Conservation (phyloP, 176 grass and related monocot genomes). For the Oryza longistaminata region DNA sequence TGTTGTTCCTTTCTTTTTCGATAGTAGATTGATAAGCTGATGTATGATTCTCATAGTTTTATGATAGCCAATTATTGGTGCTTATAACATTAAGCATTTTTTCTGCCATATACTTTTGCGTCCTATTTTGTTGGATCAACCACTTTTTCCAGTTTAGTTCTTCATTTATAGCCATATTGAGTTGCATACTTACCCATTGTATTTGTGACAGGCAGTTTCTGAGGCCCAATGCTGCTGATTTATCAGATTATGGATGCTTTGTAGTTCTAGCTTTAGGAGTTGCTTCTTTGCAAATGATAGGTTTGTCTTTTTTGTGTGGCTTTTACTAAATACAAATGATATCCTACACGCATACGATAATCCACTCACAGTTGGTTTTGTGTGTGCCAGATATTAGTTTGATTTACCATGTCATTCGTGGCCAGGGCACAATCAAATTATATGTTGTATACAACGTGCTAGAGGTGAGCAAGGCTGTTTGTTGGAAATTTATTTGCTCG, state of each 20-base stretch:
- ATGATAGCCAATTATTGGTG: conserved; percentile 1
- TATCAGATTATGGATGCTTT: conserved; percentile 98
- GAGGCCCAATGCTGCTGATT: conserved; percentile 84
- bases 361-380: conserved; percentile 30
- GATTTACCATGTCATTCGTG: conserved; percentile 99
- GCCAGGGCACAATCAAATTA: conserved; percentile 93
- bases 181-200: conserved; percentile 11
- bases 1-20: not conserved
- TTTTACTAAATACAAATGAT: conserved; percentile 22
- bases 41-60: not conserved
- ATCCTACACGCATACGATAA: conserved; percentile 27
- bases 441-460: conserved; percentile 99
- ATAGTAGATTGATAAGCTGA: not conserved
- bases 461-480: conserved; percentile 71
- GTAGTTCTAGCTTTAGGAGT: conserved; percentile 89
- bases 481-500: conserved; percentile 20
- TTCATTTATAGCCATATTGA: not conserved
- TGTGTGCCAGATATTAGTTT: conserved; percentile 93
- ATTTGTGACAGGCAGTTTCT: conserved; percentile 77
- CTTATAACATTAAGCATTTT: not conserved
- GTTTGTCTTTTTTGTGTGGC: conserved; percentile 26
- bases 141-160: conserved; percentile 11
- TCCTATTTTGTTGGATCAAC: not conserved
- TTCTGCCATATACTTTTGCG: conserved; percentile 7
- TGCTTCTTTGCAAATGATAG: conserved; percentile 86